Base-by-base conservation (phyloP, 2,329 filamentous ascomycete genomes). In the Exutisphaerella laricina region DNA sequence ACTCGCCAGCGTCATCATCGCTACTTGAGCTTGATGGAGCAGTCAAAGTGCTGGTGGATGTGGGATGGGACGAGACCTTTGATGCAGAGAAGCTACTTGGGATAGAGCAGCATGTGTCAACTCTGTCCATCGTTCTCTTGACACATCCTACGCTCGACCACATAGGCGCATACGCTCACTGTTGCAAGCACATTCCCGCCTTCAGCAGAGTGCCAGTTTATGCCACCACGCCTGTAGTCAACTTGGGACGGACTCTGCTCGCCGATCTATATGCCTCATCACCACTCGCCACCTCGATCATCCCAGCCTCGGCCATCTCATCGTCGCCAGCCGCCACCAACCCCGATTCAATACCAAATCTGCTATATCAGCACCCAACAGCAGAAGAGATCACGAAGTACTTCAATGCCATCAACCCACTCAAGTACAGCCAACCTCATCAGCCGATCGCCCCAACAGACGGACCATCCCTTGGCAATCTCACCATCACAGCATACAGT, bases 371-470 rank as follows among this genome's bases (percentile, higher is more conserved):
- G 60, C 78, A 88, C 1, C 92, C 92, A 0, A 88, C 84, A 0
- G 66, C 80, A 3, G 87, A 95, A 44, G 92, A 98, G 60, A 96
- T 98, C 50, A 85, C 87, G 21, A 80, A 81, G 38, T 97, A 94
- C 68, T 98, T 97, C 64, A 84, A 85, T 16, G 75, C 87, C 7
- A 89, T 98, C 53, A 87, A 94, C 51, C 84, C 89, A 1, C 74
- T 98, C 25, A 97, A 97, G 67, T 98, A 97, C 70, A 95, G 88
- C 1, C 92, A 98, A 63, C 89, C 92, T 2, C 89, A 94, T 60
- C 87, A 96, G 58, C 90, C 92, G 1, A 74, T 88, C 1, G 80
- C 85, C 0, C 92, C 88, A 4, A 84, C 88, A 1, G 94, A 88
- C 60, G 94, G 88, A 2, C 88, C 89, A 3, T 85, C 90, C 1